Base-by-base conservation (phyloP, 2,329 filamentous ascomycete genomes). In the Xylaria polymorpha region DNA sequence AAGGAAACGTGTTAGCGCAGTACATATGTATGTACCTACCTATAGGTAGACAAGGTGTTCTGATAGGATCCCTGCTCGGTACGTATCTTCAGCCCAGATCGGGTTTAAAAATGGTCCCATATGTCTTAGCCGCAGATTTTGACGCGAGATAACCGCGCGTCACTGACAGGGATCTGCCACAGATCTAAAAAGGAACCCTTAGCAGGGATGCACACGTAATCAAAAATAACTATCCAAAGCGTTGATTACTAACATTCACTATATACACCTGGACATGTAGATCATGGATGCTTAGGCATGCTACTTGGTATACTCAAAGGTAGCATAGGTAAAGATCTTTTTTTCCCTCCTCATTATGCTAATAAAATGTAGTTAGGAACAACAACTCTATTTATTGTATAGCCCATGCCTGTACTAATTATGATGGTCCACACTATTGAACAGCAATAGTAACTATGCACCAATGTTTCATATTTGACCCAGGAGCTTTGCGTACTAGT, bases 91-190 rank as follows among this genome's bases (percentile, higher is more conserved):
- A 70, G 64, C 67, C 64, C 37, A 61, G 39, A 44, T n/a, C 15
- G 25, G 29, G 56, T 60, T 61, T 50, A 63, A 43, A 43, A 58
- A 20, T 39, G 57, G 46, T 43, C 64, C 68, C 66, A 64, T 61
- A 43, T 63, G 43, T 67, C 58, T 68, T 60, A 73, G 67, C 66
- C 66, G 70, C 67, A 70, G 63, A 66, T 71, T 67, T 67, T 69
- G 64, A 71, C 70, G 72, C 70, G 66, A 73, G 72, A 73, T 73
- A 73, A 64, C 72, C 72, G 72, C 72, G 64, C 67, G 61, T 46
- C 56, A 29, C 39, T 50, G 58, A 59, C 64, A 67, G 60, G 69
- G 69, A 48, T 67, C 61, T 67, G 37, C 57, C 39, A 59, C 58
- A 69, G 66, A 67, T 72, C 68, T 62, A 32, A 56, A 39, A 59